Base-by-base conservation (phyloP, 768 basidiomycete species). In the Lactarius akahatsu region DNA sequence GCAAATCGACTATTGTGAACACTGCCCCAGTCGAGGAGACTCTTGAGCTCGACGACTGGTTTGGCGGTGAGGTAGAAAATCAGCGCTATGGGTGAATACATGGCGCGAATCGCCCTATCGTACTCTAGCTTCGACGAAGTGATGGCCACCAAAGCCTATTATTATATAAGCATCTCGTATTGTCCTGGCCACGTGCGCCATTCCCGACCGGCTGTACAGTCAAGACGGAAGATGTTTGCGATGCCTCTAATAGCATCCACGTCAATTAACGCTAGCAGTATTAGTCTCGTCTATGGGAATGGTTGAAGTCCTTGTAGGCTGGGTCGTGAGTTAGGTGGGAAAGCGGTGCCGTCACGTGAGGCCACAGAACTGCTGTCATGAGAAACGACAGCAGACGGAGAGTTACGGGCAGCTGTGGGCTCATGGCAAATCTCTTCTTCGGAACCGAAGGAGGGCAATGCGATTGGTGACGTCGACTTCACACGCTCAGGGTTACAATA, bases 1-100 rank as follows among this genome's bases (percentile, higher is more conserved):
- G 86, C 79, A 94, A 93, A 77, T 92, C 91, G 1, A 83, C 84
- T 18, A 86, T 93, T 65, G 76, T 94, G 47, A 92, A 92, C 72
- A 84, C 83, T n/a, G 89, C 90, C 10, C 78, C 82, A 2, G 72
- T 80, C 6, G 83, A 86, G 60, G 88, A 88, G 70, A 85, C 81
- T 13, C 79, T 83, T 69, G 72, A 76, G 59, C 76, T 73, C 2
- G 90, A 92, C 71, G 92, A 94, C 74, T 94, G 92, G 90, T 92
- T 92, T 74, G 83, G 87, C 3, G 86, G 88, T 26, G 77, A 76
- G 10, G 80, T 76, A n/a, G 74, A 72, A n/a, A 73, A 74, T 59
- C 82, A 76, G 66, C 81, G 90, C 70, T 91, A 91, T 71, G 90
- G 90, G 28, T 91, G 74, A 84, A 28, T 16, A 23, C 15, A 36